phyloP scores from a whole-genome alignment of 2,329 filamentous ascomycete genomes.

The Macrophomina pseudophaseolina region DNA sequence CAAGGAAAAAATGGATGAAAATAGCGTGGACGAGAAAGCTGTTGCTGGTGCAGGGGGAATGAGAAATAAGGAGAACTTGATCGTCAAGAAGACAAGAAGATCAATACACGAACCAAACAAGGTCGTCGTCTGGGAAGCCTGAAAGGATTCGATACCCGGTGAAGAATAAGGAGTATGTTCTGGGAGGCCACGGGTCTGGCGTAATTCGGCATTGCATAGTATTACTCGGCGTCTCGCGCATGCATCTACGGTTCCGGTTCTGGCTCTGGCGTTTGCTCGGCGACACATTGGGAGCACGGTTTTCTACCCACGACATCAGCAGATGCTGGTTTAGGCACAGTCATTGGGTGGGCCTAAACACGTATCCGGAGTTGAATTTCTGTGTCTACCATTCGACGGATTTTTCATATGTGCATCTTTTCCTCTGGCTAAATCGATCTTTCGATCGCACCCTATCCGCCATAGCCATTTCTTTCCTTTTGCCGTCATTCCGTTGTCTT shows the following conservation, averaged over 20 bases:
- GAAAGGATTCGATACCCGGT: background rate
- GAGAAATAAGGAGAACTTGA: slow-evolving; percentile 17
- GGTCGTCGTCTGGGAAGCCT: slow-evolving; percentile 12
- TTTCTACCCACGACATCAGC: background rate
- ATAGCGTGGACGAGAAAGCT: background rate
- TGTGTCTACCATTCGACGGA: background rate
- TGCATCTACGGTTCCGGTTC: slow-evolving; percentile 17
- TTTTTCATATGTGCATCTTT: background rate
- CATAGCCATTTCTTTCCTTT: background rate
- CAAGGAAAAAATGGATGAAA: background rate
- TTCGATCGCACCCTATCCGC: background rate
- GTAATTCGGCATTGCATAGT: slow-evolving; percentile 8
- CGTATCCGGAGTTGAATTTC: background rate
- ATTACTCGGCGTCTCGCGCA: slow-evolving; percentile 8
- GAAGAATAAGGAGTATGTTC: background rate
- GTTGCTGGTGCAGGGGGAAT: background rate
- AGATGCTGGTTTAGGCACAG: slow-evolving; percentile 4
- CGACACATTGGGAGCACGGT: slow-evolving; percentile 9
- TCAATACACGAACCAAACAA: background rate
- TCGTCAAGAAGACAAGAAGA: slow-evolving; percentile 11
- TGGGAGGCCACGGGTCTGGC: slow-evolving; percentile 2
- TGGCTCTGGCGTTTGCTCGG: slow-evolving; percentile 21
- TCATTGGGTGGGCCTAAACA: slow-evolving; percentile 1
- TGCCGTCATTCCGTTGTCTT: background rate
- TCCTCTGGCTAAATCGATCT: background rate